Conservation (phyloP, 345 rosid genomes). For the Crucihimalaya himalaica region DNA sequence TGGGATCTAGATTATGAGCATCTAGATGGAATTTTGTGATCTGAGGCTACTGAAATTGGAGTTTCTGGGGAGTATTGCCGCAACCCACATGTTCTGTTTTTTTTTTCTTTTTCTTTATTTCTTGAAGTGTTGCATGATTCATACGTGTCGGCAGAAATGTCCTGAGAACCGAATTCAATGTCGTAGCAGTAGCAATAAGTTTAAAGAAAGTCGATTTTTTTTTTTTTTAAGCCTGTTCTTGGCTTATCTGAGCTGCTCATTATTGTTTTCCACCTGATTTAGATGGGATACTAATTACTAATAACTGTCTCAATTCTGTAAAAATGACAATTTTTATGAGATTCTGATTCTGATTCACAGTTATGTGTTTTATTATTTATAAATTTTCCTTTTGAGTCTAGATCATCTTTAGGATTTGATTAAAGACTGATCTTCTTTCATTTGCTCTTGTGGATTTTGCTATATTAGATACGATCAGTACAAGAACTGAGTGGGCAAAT, state of each 20-base stretch:
- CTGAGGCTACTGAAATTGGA: background rate
- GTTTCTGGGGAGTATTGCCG: conserved; percentile 6
- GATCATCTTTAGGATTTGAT: background rate
- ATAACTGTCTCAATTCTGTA: background rate
- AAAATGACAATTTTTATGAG: background rate
- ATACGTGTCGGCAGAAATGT: conserved; percentile 36
- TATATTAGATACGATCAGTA: conserved; percentile 81
- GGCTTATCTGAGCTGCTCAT: background rate
- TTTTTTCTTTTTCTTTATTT: background rate
- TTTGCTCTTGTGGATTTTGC: conserved; percentile 7
- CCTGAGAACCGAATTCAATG: conserved; percentile 15
- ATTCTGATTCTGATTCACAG: background rate
- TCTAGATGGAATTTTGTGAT: background rate
- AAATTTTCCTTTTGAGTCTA: background rate
- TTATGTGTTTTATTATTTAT: background rate
- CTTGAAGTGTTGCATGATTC: conserved; percentile 26
- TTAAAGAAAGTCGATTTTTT: background rate
- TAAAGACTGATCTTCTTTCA: conserved; percentile 19
- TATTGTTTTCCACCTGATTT: background rate
- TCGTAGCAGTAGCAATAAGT: conserved; percentile 4
- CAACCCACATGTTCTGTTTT: conserved; percentile 27
- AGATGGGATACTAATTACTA: background rate
- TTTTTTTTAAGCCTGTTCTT: background rate
- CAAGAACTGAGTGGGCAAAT: conserved; percentile 85
- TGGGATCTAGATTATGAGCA: conserved; percentile 6